Conservation (phyloP, 495 filamentous ascomycete species). For the Clohesyomyces aquaticus region DNA sequence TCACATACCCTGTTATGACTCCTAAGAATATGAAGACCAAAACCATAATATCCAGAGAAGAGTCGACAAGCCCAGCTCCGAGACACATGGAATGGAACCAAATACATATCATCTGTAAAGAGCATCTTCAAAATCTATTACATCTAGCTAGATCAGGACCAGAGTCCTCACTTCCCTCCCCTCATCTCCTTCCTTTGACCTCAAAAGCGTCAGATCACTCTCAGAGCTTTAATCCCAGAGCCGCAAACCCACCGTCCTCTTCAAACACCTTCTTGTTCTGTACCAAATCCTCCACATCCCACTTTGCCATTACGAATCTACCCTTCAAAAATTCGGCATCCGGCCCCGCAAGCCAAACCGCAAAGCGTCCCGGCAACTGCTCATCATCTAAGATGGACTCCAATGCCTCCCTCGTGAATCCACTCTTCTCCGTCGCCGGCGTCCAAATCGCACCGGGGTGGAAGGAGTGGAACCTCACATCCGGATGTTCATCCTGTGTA, state of each 20-base stretch:
- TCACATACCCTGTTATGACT: no score
- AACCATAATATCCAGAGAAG: no score
- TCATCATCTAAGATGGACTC: background rate
- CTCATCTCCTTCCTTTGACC: conserved; percentile 5
- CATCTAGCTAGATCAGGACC: background rate
- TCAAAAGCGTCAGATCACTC: conserved; percentile 7
- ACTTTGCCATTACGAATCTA: conserved; percentile 53
- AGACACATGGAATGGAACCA: no score
- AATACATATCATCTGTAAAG: no score
- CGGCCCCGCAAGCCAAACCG: conserved; percentile 55
- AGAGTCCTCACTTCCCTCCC: conserved; percentile 7
- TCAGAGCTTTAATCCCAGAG: background rate
- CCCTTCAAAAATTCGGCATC: conserved; percentile 59
- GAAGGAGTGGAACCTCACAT: conserved; percentile 1
- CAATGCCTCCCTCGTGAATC: background rate
- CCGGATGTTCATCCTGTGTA: conserved; percentile 2
- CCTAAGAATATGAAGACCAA: no score
- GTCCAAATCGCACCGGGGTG: conserved; percentile 16
- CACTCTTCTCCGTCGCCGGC: background rate
- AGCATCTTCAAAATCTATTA: no score
- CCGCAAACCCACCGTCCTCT: background rate
- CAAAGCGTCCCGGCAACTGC: conserved; percentile 52
- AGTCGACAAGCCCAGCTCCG: no score
- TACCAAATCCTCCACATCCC: conserved; percentile 60
- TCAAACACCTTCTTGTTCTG: conserved; percentile 38